Evolutionary conservation across 305 asterid genomes (phyloP).

Genomic region (Nicotiana rustica): DNA sequence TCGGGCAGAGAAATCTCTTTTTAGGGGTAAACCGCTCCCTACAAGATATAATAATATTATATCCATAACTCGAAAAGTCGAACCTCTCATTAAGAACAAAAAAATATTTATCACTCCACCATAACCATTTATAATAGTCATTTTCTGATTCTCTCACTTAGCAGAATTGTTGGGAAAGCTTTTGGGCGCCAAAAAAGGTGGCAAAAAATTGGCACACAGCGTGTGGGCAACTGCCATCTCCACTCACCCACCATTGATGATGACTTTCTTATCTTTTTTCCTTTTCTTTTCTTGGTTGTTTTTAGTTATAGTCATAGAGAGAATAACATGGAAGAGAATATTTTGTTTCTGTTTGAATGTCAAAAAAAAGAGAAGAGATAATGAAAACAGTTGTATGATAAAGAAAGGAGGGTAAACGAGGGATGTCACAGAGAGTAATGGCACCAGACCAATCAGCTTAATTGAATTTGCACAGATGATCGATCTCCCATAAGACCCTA

Average conservation of each 20-base stretch:
- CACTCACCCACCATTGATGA: slow-evolving; percentile 70
- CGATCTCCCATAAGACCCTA: background rate
- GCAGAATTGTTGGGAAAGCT: slow-evolving; percentile 84
- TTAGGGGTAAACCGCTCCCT: no score
- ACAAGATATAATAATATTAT: no score
- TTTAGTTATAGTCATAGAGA: background rate
- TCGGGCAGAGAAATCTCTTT: no score
- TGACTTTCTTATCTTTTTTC: slow-evolving; percentile 44
- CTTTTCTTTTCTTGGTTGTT: background rate
- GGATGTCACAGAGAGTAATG: background rate
- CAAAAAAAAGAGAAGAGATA: background rate
- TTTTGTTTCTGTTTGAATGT: slow-evolving; percentile 21
- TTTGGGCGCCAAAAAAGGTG: slow-evolving; percentile 58
- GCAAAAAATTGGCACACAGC: slow-evolving; percentile 57
- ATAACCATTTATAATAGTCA: no score
- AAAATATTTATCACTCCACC: no score
- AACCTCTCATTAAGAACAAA: no score
- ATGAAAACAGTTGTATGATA: background rate
- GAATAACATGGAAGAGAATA: background rate
- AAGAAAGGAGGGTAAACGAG: slow-evolving; percentile 27
- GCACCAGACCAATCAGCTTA: slow-evolving; percentile 11
- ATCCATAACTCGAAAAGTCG: no score
- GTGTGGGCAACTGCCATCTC: slow-evolving; percentile 54
- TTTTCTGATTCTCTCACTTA: slow-evolving; percentile 42
- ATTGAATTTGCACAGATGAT: background rate